A percentile compares a stretch with the other conserved stretches of the same genome.
phyloP scores from a whole-genome alignment of 2,329 filamentous ascomycete species.

The Clathrospora elynae region DNA sequence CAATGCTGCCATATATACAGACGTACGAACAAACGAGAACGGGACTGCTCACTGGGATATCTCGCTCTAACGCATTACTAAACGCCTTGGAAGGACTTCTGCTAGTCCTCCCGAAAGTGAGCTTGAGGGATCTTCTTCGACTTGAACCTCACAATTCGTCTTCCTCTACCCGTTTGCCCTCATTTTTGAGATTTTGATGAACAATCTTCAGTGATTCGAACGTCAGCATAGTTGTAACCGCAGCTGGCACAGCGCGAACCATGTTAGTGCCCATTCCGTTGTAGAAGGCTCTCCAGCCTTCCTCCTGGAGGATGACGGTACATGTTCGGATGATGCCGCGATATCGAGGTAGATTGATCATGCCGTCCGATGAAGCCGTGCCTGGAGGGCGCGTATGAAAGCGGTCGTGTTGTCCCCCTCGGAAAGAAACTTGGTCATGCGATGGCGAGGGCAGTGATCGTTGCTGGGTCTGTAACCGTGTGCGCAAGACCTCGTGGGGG shows the following conservation, averaged over 20 bases:
- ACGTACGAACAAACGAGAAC: conserved; percentile 22
- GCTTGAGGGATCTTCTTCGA: conserved; percentile 1
- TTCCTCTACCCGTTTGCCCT: conserved; percentile 49
- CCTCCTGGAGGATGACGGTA: conserved; percentile 82
- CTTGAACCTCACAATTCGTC: conserved; percentile 13
- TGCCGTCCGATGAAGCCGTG: conserved; percentile 60
- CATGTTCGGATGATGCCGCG: conserved; percentile 80
- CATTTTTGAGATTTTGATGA: conserved; percentile 57
- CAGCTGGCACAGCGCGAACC: conserved; percentile 91
- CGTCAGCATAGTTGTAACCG: conserved; percentile 96
- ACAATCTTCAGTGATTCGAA: conserved; percentile 77
- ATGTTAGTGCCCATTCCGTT: conserved; percentile 97
- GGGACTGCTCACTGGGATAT: conserved; percentile 27
- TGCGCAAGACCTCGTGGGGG: conserved; percentile 94
- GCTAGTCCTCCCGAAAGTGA: conserved; percentile 3
- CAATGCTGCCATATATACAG: conserved; percentile 34
- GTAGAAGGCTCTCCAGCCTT: conserved; percentile 96
- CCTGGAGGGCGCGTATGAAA: conserved; percentile 54
- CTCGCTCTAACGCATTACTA: conserved; percentile 17
- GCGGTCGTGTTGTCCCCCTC: conserved; percentile 40
- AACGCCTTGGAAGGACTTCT: conserved; percentile 28
- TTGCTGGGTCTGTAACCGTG: conserved; percentile 90
- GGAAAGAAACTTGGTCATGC: conserved; percentile 58
- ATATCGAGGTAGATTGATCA: conserved; percentile 65
- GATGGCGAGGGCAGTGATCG: conserved; percentile 61